Base-by-base conservation (phyloP, 2,329 filamentous ascomycete species). In the Diplocarpon rosae region DNA sequence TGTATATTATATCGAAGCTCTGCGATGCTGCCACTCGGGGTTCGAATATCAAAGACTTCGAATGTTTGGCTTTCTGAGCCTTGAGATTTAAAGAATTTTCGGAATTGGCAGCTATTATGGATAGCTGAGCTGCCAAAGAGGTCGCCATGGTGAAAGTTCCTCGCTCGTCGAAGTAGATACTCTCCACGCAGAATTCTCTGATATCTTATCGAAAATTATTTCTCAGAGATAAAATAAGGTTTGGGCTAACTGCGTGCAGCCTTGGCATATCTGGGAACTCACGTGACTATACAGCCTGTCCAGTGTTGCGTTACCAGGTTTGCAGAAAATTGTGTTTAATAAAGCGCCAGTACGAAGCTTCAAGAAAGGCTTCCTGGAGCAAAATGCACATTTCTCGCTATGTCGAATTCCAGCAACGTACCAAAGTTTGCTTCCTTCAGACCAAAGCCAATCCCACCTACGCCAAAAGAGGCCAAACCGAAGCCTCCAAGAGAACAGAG, bases 21-120 rank as follows among this genome's bases (percentile, higher is more conserved):
- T 99, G 92, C 13, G 80, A 80, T 5, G 84, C 82, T 40, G 92
- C 92, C 56, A 90, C 73, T 60, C 80, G 78, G 48, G 85, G 76
- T 57, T 95, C 89, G 69, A 94, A 98, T 48, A 99, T 85, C 50
- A 99, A 70, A 42, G 92, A 98, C 65, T 95, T 90, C 53, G 86
- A 86, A 67, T 98, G 92, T 51, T 86, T 80, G 49, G 84, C 78
- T 66, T 88, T 90, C 68, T 95, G 88, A 59, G 89, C 86, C 67
- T 93, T 95, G 57, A 95, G 75, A 63, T 96, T 86, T 59, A 96
- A 77, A 56, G 90, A 83, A 62, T 89, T 83, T 57, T 89, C 94
- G 58, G 87, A 94, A 60, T 85, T 85, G 54, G 84, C 81, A 56
- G 89, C 86, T 62, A 98, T 89, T 63, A 86, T 80, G 71, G 89